Percentiles rank a stretch among this genome's conserved stretches.
phyloP scores from a whole-genome alignment of 2,329 filamentous ascomycete genomes.

The Didymosphaeria variabile region DNA sequence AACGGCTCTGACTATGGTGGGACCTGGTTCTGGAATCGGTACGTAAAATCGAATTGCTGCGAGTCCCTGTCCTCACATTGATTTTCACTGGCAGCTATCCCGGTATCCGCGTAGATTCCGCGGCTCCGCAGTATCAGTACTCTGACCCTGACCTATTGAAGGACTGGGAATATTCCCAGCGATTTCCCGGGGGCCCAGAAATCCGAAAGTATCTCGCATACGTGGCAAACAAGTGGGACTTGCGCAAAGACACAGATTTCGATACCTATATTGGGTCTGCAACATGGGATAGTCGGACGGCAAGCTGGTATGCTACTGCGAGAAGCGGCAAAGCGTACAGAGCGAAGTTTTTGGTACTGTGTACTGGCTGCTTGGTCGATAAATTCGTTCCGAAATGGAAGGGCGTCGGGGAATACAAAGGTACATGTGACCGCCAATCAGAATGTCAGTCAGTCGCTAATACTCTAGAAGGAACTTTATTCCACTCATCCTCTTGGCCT shows the following conservation, averaged over 20 bases:
- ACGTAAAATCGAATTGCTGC: background rate
- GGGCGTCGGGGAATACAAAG: constrained; percentile 44
- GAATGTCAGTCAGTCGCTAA: background rate
- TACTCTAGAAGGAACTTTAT: constrained; percentile 41
- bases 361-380: constrained; percentile 25
- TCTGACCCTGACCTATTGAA: constrained; percentile 30
- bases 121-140: constrained; percentile 34
- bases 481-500: constrained; percentile 69
- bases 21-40: constrained; percentile 39
- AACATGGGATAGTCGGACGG: constrained; percentile 48
- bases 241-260: constrained; percentile 47
- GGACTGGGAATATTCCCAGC: constrained; percentile 30
- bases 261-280: constrained; percentile 55
- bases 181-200: constrained; percentile 32
- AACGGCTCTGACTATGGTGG: constrained; percentile 30
- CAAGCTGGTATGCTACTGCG: constrained; percentile 43
- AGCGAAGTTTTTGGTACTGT: constrained; percentile 4
- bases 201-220: constrained; percentile 31
- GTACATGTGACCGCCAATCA: constrained; percentile 9
- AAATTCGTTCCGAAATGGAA: constrained; percentile 53
- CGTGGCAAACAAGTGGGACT: constrained; percentile 30
- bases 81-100: constrained; percentile 27
- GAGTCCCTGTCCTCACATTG: background rate
- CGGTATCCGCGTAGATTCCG: constrained; percentile 37
- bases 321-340: background rate